Percentiles rank a stretch among this genome's conserved stretches.
Evolutionary conservation across 164 flowering plant species (phyloP).

Genomic region (Sextonia rubra): DNA sequence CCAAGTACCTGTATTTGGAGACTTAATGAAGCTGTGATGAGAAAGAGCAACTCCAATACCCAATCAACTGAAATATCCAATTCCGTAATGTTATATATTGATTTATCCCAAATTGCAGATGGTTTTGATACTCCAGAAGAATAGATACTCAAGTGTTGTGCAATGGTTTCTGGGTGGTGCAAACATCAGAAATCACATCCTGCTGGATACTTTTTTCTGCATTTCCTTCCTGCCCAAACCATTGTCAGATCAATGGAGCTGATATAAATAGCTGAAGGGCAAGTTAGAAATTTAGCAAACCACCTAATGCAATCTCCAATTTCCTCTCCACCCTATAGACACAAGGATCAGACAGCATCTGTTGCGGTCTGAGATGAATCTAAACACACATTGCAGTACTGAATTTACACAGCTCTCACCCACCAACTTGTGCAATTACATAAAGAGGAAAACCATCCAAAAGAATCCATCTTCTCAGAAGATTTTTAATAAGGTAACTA

Average conservation of each 20-base stretch:
- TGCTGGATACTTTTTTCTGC: not conserved
- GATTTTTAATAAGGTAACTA: constrained; percentile 12
- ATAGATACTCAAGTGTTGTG: not conserved
- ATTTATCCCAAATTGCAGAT: not conserved
- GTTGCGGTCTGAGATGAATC: not conserved
- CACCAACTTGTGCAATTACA: constrained; percentile 22
- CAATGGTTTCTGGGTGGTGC: not conserved
- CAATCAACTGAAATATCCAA: not conserved
- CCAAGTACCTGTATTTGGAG: constrained; percentile 25
- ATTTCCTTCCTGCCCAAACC: not conserved
- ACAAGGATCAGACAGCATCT: not conserved
- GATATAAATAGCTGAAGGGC: too few species aligned
- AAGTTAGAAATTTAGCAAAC: not conserved
- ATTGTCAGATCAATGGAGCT: not conserved
- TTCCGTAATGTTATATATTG: not conserved
- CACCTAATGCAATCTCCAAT: constrained; percentile 11
- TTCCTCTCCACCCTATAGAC: constrained; percentile 14
- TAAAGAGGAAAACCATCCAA: constrained; percentile 10
- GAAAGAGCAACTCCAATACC: constrained; percentile 7
- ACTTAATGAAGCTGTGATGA: constrained; percentile 20
- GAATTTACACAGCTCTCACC: constrained; percentile 18
- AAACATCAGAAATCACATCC: not conserved
- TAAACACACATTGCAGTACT: constrained; percentile 5
- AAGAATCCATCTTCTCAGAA: constrained; percentile 22
- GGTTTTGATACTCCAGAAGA: not conserved